Conservation (phyloP, 306 rosid genomes). For the Dicorynia guianensis region DNA sequence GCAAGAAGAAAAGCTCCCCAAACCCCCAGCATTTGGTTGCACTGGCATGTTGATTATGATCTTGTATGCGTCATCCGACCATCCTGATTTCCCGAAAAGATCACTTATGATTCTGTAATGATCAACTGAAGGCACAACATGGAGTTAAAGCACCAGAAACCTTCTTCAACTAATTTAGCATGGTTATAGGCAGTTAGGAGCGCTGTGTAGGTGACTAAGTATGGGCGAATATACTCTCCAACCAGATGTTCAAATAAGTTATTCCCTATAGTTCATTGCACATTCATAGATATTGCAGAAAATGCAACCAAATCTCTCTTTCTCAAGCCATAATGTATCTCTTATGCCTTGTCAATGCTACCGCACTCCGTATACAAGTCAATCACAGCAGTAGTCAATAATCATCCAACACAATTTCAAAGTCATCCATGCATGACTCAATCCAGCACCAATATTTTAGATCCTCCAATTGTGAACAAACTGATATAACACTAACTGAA, state of each 20-base stretch:
- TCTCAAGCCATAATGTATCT: constrained; percentile 60
- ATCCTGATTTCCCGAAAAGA: constrained; percentile 73
- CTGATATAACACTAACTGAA: constrained; percentile 68
- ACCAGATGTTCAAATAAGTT: constrained; percentile 69
- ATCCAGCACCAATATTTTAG: constrained; percentile 55
- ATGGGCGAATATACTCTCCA: constrained; percentile 53
- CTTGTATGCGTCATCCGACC: constrained; percentile 61
- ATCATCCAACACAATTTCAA: constrained; percentile 73
- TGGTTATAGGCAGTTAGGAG: constrained; percentile 77
- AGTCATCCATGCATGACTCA: constrained; percentile 57
- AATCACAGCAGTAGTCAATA: constrained; percentile 75
- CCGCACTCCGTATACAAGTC: constrained; percentile 82
- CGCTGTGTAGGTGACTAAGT: constrained; percentile 66
- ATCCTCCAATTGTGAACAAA: constrained; percentile 74
- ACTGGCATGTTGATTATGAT: constrained; percentile 68
- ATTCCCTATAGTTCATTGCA: constrained; percentile 70
- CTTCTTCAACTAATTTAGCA: constrained; percentile 75
- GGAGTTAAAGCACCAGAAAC: constrained; percentile 64
- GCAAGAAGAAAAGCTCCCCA: constrained; percentile 84
- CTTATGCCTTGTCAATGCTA: constrained; percentile 64
- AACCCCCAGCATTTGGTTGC: constrained; percentile 62
- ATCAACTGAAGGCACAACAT: constrained; percentile 67
- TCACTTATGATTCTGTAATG: constrained; percentile 75
- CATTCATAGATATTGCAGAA: constrained; percentile 84
- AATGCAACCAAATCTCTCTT: constrained; percentile 74